Conservation (phyloP, 1,139 yeast species). For the Scheffersomyces quercinus region DNA sequence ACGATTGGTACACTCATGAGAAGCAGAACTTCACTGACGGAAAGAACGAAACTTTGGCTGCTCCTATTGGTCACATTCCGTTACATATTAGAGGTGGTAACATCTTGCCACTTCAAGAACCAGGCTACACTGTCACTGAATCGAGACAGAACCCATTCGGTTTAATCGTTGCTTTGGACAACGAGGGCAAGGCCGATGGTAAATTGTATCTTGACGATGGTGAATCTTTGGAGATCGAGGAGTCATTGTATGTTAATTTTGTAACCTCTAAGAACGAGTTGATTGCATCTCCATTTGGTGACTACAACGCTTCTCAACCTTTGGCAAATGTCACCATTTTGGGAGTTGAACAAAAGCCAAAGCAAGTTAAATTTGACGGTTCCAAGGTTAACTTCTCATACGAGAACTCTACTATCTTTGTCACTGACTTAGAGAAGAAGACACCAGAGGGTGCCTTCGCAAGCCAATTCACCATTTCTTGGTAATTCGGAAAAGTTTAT, state of each 20-base stretch:
- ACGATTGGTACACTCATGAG: conserved; percentile 33
- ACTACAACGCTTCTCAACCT: conserved; percentile 19
- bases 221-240: conserved; percentile 20
- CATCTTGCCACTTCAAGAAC: conserved; percentile 26
- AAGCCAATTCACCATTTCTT: conserved; percentile 13
- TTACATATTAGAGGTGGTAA: conserved; percentile 22
- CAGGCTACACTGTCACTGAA: conserved; percentile 29
- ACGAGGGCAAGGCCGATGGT: conserved; percentile 17
- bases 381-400: conserved; percentile 12
- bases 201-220: conserved; percentile 29
- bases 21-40: conserved; percentile 20
- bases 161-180: conserved; percentile 27
- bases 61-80: conserved; percentile 26
- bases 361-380: conserved; percentile 17
- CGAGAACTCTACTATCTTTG: conserved; percentile 14
- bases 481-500: conserved; percentile 7
- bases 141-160: conserved; percentile 30
- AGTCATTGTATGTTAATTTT: conserved; percentile 20
- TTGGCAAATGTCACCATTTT: conserved; percentile 26
- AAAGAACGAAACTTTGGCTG: conserved; percentile 20
- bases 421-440: conserved; percentile 16
- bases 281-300: conserved; percentile 18
- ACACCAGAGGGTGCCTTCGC: conserved; percentile 16
- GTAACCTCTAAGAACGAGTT: conserved; percentile 14
- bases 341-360: conserved; percentile 23